Conservation (phyloP, 805 yeast genomes). For the Yarrowia sp. region DNA sequence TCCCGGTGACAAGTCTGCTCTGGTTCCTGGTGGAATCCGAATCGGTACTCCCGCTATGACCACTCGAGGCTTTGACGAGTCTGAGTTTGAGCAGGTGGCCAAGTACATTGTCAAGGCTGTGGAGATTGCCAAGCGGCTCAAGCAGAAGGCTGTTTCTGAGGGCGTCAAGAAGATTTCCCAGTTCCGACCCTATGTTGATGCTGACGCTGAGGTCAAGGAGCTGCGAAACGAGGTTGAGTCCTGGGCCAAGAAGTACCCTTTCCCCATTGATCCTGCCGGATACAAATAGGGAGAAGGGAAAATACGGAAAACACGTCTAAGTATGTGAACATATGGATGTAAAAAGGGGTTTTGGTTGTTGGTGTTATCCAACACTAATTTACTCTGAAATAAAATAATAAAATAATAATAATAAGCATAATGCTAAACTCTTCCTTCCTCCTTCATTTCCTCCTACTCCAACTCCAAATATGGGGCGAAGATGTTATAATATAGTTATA, state of each 20-base stretch:
- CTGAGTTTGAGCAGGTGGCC: slow-evolving; percentile 78
- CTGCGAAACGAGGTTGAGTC: slow-evolving; percentile 62
- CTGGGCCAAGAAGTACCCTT: slow-evolving; percentile 77
- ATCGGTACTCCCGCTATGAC: slow-evolving; percentile 99
- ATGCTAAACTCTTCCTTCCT: too few relatives aligned
- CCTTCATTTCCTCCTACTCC: too few relatives aligned
- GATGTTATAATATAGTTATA: too few relatives aligned
- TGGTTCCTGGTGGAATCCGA: slow-evolving; percentile 94
- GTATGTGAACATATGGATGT: neutral
- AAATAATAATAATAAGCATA: too few relatives aligned
- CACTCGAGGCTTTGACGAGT: slow-evolving; percentile 80
- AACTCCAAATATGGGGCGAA: too few relatives aligned
- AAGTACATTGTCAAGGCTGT: slow-evolving; percentile 77
- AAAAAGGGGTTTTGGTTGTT: too few relatives aligned
- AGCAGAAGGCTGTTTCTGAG: slow-evolving; percentile 62
- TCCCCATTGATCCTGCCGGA: slow-evolving; percentile 47
- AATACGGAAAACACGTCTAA: neutral
- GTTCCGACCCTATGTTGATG: slow-evolving; percentile 68
- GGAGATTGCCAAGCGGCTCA: slow-evolving; percentile 58
- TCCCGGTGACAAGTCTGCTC: slow-evolving; percentile 94
- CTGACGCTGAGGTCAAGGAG: slow-evolving; percentile 55
- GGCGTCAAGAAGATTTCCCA: slow-evolving; percentile 57
- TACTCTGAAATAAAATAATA: too few relatives aligned
- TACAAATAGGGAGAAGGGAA: neutral
- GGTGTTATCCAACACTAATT: too few relatives aligned